Evolutionary conservation across 305 asterid genomes (phyloP).

Genomic region (Fraxinus nigra): DNA sequence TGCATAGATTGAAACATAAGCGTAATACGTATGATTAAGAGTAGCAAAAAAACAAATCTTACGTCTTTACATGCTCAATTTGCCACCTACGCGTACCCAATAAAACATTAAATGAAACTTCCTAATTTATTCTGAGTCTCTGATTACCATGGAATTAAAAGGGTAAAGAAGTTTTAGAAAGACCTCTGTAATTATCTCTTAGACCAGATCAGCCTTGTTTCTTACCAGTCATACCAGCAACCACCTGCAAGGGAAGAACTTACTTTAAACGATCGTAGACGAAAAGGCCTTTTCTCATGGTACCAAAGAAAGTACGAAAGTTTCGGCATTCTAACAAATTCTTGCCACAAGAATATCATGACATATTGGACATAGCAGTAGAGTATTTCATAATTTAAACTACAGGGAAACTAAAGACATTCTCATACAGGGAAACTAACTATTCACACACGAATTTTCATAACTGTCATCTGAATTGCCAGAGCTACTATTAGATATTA

Average conservation of each 20-base stretch:
- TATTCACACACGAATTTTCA: not conserved
- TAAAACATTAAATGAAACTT: not conserved
- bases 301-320: not conserved
- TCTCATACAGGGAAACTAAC: not conserved
- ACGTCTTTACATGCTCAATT: not conserved
- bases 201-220: slow-evolving; percentile 21
- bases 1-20: not conserved
- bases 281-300: not conserved
- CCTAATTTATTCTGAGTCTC: not conserved
- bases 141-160: not conserved
- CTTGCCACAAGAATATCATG: not conserved
- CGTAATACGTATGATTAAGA: not conserved
- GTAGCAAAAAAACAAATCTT: not conserved
- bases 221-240: slow-evolving; percentile 62
- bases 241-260: slow-evolving; percentile 44
- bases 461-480: not conserved
- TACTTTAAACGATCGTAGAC: not conserved
- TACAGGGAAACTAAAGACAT: not conserved
- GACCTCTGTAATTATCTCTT: not conserved
- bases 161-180: not conserved
- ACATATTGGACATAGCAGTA: not conserved
- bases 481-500: not conserved
- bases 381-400: not conserved
- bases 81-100: not conserved
- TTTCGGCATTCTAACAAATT: not conserved